Evolutionary conservation across 139 green algal genomes (phyloP), one percentile per base, ranked within the genome.

Genomic region (Coelastrella sp.): DNA sequence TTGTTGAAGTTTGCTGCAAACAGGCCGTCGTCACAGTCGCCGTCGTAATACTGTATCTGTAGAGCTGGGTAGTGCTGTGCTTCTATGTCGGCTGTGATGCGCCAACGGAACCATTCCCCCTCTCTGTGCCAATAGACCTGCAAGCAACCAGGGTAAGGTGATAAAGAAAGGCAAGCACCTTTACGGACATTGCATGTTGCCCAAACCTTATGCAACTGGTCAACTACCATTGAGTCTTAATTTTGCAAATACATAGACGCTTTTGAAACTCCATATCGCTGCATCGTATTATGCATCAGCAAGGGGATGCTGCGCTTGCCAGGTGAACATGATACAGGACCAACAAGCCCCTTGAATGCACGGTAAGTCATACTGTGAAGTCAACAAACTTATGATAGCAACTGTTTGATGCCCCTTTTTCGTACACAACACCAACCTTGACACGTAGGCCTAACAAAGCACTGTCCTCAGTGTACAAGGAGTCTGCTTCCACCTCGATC

Each of bases 1-100:
- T 40, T 76, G 27, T 32, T 67, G 32, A 81, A 81, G 73, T 81
- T 81, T 15, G 30, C 23, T 15, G 40, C 40, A 35, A 81, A 81
- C 1, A 51, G 15, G 19, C 67, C 73, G 11, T 81, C 73, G 50
- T 81, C 73, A 5, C 32, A 48, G 50, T 81, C 73, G 8, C 27
- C 73, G 35, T 81, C 73, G 37, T 67, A 32, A 25, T 81, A 81
- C 6, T 21, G 40, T 6, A 81, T 81, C 27, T 37, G 32, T 30
- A 81, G 32, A 1, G 73, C 73, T 21, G 73, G 73, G 19, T 68
- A 81, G 30, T 81, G 73, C 17, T 51, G 11, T 17, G 32, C 50
- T 34, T 81, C 73, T 2, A 50, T 21, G 17, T 48, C 19, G 25
- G 19, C 73, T 35, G 34, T 81, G 5, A 81, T 32, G 0, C 17